Evolutionary conservation across 768 basidiomycete genomes (phyloP), one percentile per base, ranked within the genome.

Genomic region (Porphyrellus cyaneotinctus): DNA sequence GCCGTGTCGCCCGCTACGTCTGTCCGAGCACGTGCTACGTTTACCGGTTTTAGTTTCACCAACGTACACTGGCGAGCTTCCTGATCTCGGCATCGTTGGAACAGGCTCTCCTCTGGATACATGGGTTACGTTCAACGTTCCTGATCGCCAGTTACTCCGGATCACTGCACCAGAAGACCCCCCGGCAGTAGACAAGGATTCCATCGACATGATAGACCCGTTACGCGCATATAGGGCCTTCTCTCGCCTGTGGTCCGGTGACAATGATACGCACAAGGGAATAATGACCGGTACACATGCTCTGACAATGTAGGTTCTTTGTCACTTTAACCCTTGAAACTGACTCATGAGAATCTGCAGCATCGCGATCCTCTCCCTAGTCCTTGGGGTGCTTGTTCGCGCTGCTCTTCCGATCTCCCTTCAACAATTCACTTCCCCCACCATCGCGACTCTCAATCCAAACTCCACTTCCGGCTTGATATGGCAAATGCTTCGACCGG

Each of bases 311-410:
- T 88, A 73, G 83, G 37, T 48, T 49, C 37, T 10, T 63, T 51
- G 26, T 48, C 41, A 48, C 18, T 23, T 43, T 57, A 36, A 58
- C 53, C 3, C 56, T 39, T 31, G 50, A 35, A 17, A 37, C 26
- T 50, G 13, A 46, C 62, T 62, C 22, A 64, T 47, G 26, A 24
- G 23, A 46, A 38, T 54, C 26, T 42, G n/a, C 56, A 89, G 87
- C 43, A 77, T 89, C 54, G 84, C 86, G 1, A 65, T 89, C 43
- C 70, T 89, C 57, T 85, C 85, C 35, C 73, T 89, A 35, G 74
- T 88, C n/a, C 72, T 87, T 26, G 74, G 84, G 68, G 31, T 81
- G 38, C 72, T 83, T 9, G 60, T 70, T 35, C 66, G 68, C 20
- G 53, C 66, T 20, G 56, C 60, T 8, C 52, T 71, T 41, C 51